A percentile compares a stretch with the other conserved stretches of the same genome.
These are phyloP conservation scores for Apiotrichum laibachii DNA, from an alignment of 1,284 basidiomycete species.

Conservation along the genomic window DNA sequence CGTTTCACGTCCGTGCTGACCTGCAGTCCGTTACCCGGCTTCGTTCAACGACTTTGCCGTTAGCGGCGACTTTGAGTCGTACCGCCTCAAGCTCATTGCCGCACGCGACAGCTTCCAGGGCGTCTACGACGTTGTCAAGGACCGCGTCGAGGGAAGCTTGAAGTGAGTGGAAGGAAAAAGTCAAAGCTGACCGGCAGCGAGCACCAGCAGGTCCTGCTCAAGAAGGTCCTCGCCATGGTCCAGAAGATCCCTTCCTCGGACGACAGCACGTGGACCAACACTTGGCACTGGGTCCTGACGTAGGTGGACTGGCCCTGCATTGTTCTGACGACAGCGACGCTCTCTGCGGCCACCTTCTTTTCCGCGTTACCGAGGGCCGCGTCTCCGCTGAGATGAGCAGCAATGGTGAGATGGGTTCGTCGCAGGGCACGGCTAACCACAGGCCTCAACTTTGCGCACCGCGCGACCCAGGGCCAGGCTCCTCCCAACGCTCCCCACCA, in stretches of 20 bases:
- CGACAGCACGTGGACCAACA: constrained; percentile 86
- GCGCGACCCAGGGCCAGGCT: constrained; percentile 31
- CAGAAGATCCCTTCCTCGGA: constrained; percentile 56
- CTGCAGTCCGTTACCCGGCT: constrained; percentile 76
- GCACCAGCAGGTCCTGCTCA: constrained; percentile 79
- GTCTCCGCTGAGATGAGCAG: constrained; percentile 88
- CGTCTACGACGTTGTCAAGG: constrained; percentile 91
- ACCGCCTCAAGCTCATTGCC: constrained; percentile 72
- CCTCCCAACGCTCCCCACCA: constrained; percentile 48
- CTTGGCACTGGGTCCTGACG: constrained; percentile 93
- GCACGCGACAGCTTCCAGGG: constrained; percentile 83
- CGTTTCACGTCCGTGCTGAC: constrained; percentile 5
- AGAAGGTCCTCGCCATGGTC: constrained; percentile 81
- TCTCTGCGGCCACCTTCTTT: constrained; percentile 78
- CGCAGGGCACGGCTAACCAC: neutral
- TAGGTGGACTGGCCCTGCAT: constrained; percentile 39
- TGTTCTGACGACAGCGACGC: constrained; percentile 67
- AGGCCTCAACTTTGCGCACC: constrained; percentile 89
- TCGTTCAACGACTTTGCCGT: constrained; percentile 98
- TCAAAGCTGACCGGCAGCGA: constrained; percentile 54
- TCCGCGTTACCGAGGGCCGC: constrained; percentile 87
- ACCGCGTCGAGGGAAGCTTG: constrained; percentile 86
- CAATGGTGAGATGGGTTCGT: constrained; percentile 62
- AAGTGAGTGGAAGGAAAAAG: constrained; percentile 55
- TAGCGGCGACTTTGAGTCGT: constrained; percentile 83